Evolutionary conservation across 352 stramenopile species (phyloP).

Genomic region (Hyaloperonospora arabidopsidis): DNA sequence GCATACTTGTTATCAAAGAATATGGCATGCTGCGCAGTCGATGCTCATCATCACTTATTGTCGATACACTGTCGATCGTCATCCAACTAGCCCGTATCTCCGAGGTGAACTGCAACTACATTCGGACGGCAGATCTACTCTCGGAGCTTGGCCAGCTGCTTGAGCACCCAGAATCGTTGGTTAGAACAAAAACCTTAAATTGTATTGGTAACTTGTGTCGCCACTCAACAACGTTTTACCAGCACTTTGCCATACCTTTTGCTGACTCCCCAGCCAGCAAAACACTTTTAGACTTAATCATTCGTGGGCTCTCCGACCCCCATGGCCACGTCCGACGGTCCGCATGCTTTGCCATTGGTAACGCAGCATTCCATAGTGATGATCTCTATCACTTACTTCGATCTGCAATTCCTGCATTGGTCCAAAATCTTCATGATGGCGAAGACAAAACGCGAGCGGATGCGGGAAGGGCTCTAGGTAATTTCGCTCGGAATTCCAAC

Average conservation of each 20-base stretch:
- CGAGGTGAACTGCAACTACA: conserved; percentile 58
- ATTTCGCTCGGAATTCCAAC: conserved; percentile 87
- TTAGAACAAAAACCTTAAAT: conserved; percentile 85
- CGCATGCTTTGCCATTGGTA: conserved; percentile 91
- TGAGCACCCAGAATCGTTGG: conserved; percentile 53
- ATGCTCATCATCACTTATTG: conserved; percentile 54
- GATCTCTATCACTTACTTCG: conserved; percentile 68
- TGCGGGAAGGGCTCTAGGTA: conserved; percentile 86
- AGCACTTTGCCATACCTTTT: conserved; percentile 34
- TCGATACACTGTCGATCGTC: conserved; percentile 78
- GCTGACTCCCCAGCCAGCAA: conserved; percentile 15
- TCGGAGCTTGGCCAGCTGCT: conserved; percentile 53
- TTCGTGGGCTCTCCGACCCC: conserved; percentile 45
- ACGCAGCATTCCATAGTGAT: conserved; percentile 87
- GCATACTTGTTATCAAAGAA: conserved; percentile 62
- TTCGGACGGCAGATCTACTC: conserved; percentile 47
- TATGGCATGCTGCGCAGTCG: conserved; percentile 43
- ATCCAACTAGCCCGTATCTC: conserved; percentile 83
- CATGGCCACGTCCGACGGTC: conserved; percentile 87
- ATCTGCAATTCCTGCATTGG: conserved; percentile 52
- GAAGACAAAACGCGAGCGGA: conserved; percentile 91
- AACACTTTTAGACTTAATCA: conserved; percentile 53
- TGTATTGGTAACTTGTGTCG: conserved; percentile 90
- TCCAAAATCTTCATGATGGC: conserved; percentile 54
- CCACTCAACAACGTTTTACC: conserved; percentile 87